Percentiles rank a stretch among this genome's conserved stretches.
phyloP scores from a whole-genome alignment of 768 basidiomycete genomes.

The Termitomyces sp. region DNA sequence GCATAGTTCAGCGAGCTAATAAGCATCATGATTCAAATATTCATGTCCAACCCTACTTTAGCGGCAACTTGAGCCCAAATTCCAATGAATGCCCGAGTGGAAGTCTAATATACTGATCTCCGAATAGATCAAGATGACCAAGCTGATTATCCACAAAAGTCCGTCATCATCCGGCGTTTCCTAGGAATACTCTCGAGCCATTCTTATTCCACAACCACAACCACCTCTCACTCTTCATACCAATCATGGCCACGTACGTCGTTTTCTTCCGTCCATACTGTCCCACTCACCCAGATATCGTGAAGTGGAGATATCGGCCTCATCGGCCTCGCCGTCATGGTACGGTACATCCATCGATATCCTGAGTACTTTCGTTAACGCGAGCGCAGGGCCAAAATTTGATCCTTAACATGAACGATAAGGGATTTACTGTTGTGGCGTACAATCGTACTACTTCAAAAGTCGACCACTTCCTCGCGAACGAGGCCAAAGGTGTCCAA shows the following conservation, averaged over 20 bases:
- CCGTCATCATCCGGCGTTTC: conserved; percentile 23
- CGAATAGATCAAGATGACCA: conserved; percentile 26
- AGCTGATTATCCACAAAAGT: conserved; percentile 22
- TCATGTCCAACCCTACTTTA: not conserved
- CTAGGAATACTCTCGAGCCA: conserved; percentile 28
- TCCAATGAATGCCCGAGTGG: not conserved
- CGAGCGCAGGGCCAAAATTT: conserved; percentile 83
- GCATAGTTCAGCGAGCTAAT: not conserved
- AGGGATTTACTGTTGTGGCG: conserved; percentile 95
- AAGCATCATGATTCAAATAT: not conserved
- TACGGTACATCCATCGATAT: conserved; percentile 33
- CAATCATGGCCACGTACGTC: conserved; percentile 46
- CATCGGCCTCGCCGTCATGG: conserved; percentile 99
- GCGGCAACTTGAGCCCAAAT: not conserved
- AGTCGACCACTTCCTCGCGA: conserved; percentile 92
- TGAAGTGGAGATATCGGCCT: conserved; percentile 94
- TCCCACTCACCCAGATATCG: conserved; percentile 18
- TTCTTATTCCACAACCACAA: conserved; percentile 32
- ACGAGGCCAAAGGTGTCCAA: conserved; percentile 94
- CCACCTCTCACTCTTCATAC: conserved; percentile 35
- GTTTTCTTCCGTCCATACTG: conserved; percentile 1
- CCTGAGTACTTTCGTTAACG: conserved; percentile 18
- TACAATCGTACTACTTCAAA: conserved; percentile 98
- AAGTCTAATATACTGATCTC: conserved; percentile 5
- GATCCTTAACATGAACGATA: conserved; percentile 99